Base-by-base conservation (phyloP, 176 grass and related monocot genomes). In the Carex littledalei region DNA sequence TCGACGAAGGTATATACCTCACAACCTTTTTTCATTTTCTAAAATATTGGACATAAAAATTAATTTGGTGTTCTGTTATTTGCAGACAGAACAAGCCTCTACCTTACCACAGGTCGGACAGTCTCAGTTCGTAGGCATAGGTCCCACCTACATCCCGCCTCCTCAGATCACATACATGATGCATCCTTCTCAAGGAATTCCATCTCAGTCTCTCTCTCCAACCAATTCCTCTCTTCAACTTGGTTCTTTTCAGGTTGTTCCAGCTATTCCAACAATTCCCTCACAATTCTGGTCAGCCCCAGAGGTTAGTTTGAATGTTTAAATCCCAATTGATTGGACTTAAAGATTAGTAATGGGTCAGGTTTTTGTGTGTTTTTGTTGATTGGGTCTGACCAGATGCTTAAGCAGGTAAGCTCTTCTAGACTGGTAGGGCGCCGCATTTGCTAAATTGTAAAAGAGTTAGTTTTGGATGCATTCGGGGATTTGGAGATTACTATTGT, bases 1-100 rank as follows among this genome's bases (percentile, higher is more conserved):
- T 88, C 85, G 75, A 85, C 63, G 50, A 90, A 92, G 97, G 93
- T 99, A 90, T 57, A 39, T 67, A 66, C n/a, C 3, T 21, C 4
- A 16, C 11, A 81, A 34, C 52, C 69, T 6, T 8, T 39, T 69
- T 37, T 69, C 15, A 60, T 59, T 29, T 84, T 7, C 43, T 22
- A 79, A 86, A 71, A 31, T 59, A 39, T 85, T 74, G 14, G 26
- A 67, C 35, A 55, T 53, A 68, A 67, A 53, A 50, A 35, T 8
- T 53, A 83, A 81, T 39, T 45, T 54, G 14, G 18, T 83, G 60
- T 65, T 67, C 29, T 68, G 18, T 57, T 81, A 21, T 53, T 53
- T 53, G 32, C 52, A 78, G 74, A 56, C 74, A 78, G 74, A 78
- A 56, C 74, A 55, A 78, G 74, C 6, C 15, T 78, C 74, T 78